Percentiles rank a stretch among this genome's conserved stretches.
Evolutionary conservation across 2,329 filamentous ascomycete species (phyloP).

Genomic region (Epichloe uncinata): DNA sequence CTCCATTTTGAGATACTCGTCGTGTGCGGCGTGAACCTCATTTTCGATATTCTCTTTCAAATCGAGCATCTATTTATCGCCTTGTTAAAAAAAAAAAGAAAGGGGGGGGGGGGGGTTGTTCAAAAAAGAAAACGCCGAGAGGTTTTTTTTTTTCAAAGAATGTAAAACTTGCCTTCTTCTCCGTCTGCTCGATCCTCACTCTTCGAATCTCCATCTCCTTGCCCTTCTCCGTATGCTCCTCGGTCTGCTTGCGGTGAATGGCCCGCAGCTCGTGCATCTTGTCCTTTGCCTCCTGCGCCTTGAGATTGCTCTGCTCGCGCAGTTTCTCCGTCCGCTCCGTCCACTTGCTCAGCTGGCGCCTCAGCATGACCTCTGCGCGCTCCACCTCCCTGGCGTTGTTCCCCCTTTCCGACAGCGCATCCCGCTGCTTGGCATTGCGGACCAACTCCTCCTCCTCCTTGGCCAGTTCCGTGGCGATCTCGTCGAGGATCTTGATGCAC

Average conservation of each 20-base stretch:
- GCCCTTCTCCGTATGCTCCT: slow-evolving; percentile 75
- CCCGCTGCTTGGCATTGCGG: slow-evolving; percentile 67
- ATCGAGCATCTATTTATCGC: slow-evolving; percentile 66
- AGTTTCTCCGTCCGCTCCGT: slow-evolving; percentile 76
- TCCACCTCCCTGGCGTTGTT: slow-evolving; percentile 90
- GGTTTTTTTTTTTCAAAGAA: too few species aligned
- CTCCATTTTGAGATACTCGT: slow-evolving; percentile 96
- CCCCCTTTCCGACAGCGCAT: slow-evolving; percentile 74
- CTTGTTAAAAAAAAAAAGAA: not conserved
- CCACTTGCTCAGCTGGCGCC: slow-evolving; percentile 75
- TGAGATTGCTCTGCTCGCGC: slow-evolving; percentile 64
- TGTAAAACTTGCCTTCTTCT: slow-evolving; percentile 67
- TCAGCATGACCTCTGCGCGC: slow-evolving; percentile 68
- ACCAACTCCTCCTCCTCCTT: slow-evolving; percentile 87
- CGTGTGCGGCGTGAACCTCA: slow-evolving; percentile 78
- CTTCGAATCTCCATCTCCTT: slow-evolving; percentile 84
- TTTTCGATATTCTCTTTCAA: slow-evolving; percentile 95
- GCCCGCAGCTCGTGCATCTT: slow-evolving; percentile 82
- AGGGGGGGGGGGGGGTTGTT: too few species aligned
- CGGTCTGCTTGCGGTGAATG: slow-evolving; percentile 66
- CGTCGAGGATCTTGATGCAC: slow-evolving; percentile 79
- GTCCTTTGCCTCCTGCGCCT: slow-evolving; percentile 66
- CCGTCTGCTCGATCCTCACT: slow-evolving; percentile 93
- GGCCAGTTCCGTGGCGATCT: slow-evolving; percentile 68
- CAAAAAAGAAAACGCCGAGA: not conserved